Conservation (phyloP, 23 red algal species). For the Gracilaria caudata region DNA sequence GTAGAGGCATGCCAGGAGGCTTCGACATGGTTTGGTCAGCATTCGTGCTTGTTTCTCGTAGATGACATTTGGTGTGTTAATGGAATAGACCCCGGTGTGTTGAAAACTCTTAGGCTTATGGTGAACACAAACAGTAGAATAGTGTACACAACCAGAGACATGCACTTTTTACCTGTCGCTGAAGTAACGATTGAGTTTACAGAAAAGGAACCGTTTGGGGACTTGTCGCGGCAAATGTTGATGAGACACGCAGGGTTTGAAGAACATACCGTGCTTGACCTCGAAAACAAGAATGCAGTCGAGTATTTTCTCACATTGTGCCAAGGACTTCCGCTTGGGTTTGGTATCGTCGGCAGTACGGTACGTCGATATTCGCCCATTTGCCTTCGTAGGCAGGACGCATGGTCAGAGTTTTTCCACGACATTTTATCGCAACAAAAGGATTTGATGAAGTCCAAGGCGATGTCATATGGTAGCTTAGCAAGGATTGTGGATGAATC, state of each 20-base stretch:
- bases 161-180: too few species aligned
- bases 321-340: neutral
- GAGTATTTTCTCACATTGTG: slow-evolving; percentile 6
- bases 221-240: neutral
- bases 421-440: too few species aligned
- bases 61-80: slow-evolving; percentile 4
- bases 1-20: neutral
- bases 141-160: too few species aligned
- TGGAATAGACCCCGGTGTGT: neutral
- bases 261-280: neutral
- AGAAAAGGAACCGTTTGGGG: neutral
- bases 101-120: neutral
- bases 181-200: too few species aligned
- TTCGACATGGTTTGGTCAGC: neutral
- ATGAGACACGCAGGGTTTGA: slow-evolving; percentile 8
- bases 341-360: neutral
- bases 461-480: neutral
- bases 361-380: neutral
- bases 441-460: too few species aligned
- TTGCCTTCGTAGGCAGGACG: neutral
- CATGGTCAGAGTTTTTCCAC: too few species aligned
- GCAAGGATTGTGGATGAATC: neutral
- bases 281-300: neutral
- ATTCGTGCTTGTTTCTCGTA: slow-evolving; percentile 18
- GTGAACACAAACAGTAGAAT: neutral